Conservation (phyloP, 31 red algal genomes). For the Endocladia muricata region DNA sequence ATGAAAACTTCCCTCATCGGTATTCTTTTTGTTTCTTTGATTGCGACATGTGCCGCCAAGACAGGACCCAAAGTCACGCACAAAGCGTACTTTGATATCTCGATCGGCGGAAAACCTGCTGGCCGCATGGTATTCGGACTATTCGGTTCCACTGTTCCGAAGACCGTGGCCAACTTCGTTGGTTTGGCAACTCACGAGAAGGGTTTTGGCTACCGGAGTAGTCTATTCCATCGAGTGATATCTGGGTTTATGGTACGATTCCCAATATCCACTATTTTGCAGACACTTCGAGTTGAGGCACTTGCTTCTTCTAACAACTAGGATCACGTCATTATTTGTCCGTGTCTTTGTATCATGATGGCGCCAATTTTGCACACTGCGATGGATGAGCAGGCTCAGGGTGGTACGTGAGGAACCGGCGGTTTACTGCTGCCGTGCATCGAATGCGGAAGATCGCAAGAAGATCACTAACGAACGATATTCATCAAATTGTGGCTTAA, state of each 20-base stretch:
- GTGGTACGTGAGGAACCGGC: constrained; percentile 16
- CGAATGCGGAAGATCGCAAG: background rate
- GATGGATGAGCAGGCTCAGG: constrained; percentile 14
- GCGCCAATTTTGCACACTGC: background rate
- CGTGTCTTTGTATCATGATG: background rate
- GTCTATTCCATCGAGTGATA: constrained; percentile 85
- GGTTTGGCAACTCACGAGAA: constrained; percentile 61
- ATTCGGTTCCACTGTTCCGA: constrained; percentile 79
- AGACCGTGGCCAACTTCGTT: constrained; percentile 91
- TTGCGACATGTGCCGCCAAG: background rate
- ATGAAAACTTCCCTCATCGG: background rate
- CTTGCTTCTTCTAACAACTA: background rate
- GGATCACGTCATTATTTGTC: background rate
- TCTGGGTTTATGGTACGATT: constrained; percentile 80
- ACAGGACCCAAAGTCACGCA: constrained; percentile 40
- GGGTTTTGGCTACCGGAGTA: constrained; percentile 73
- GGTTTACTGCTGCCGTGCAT: background rate
- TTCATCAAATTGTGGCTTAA: no score
- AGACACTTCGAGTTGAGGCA: background rate
- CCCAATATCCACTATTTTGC: background rate
- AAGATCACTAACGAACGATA: no score
- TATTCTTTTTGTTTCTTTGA: background rate
- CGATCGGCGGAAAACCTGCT: constrained; percentile 58
- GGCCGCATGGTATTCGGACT: constrained; percentile 88
- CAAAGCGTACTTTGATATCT: constrained; percentile 82